Evolutionary conservation across 352 stramenopile genomes (phyloP).

Genomic region (Phytophthora idaei): DNA sequence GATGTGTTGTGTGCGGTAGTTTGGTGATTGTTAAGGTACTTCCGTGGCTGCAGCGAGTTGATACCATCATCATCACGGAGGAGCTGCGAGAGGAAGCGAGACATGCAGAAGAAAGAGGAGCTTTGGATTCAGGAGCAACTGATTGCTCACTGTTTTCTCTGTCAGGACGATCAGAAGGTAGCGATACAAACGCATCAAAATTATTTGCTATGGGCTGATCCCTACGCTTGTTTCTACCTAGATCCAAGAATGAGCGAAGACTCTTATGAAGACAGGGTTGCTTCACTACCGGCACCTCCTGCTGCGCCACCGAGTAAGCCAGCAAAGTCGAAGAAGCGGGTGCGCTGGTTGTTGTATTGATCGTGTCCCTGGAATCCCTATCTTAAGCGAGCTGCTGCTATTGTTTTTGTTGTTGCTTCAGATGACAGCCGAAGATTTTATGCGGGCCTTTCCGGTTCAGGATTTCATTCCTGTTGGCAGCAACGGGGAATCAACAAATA

Average conservation of each 20-base stretch:
- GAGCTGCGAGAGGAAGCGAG: conserved; percentile 50
- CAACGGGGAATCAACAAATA: neutral
- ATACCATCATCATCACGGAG: conserved; percentile 50
- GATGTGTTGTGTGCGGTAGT: conserved; percentile 10
- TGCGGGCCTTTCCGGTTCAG: conserved; percentile 73
- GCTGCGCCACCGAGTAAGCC: neutral
- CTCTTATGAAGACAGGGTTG: neutral
- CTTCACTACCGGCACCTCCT: neutral
- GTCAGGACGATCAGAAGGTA: conserved; percentile 24
- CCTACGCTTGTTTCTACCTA: neutral
- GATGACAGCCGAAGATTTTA: conserved; percentile 61
- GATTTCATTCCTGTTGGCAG: conserved; percentile 63
- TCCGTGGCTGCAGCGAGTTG: conserved; percentile 59
- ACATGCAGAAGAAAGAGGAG: conserved; percentile 39
- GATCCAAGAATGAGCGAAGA: conserved; percentile 3
- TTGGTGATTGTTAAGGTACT: conserved; percentile 42
- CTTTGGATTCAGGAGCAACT: conserved; percentile 40
- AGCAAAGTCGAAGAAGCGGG: conserved; percentile 29
- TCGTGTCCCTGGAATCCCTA: neutral
- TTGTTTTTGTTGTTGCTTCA: conserved; percentile 10
- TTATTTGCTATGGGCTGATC: neutral
- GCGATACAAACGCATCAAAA: no score
- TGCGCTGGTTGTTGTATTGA: conserved; percentile 8
- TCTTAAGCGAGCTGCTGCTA: no score
- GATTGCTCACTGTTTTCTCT: conserved; percentile 38